Evolutionary conservation across 2,329 filamentous ascomycete species (phyloP).

Genomic region (Arthroderma sp.): DNA sequence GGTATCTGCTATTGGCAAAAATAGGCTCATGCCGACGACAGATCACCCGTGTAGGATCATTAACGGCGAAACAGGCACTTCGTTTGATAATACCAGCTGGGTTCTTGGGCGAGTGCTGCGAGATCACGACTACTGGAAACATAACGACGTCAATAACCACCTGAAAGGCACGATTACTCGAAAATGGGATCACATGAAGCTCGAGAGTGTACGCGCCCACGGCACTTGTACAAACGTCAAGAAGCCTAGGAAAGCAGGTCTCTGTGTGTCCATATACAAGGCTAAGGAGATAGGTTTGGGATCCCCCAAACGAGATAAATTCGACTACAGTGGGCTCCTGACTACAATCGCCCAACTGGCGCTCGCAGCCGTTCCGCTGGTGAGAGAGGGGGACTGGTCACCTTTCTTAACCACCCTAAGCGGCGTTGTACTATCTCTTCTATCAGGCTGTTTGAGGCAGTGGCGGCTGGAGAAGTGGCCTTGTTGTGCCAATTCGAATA

Average conservation of each 20-base stretch:
- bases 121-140: constrained; percentile 27
- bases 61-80: constrained; percentile 22
- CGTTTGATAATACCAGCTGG: constrained; percentile 32
- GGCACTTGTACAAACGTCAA: background rate
- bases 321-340: constrained; percentile 19
- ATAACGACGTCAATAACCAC: background rate
- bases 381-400: constrained; percentile 26
- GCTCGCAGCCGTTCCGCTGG: constrained; percentile 27
- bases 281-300: background rate
- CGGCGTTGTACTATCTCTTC: constrained; percentile 30
- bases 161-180: constrained; percentile 16
- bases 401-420: constrained; percentile 31
- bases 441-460: constrained; percentile 29
- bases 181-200: constrained; percentile 8
- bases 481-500: constrained; percentile 22
- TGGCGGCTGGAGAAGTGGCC: constrained; percentile 38
- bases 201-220: background rate
- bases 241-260: constrained; percentile 1
- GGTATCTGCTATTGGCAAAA: constrained; percentile 23
- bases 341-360: constrained; percentile 21
- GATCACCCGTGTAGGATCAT: constrained; percentile 20
- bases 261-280: constrained; percentile 6
- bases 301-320: constrained; percentile 13
- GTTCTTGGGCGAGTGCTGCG: constrained; percentile 34
- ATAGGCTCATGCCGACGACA: constrained; percentile 26